phyloP scores from a whole-genome alignment of 1,284 basidiomycete species.

The Ustilago tritici region DNA sequence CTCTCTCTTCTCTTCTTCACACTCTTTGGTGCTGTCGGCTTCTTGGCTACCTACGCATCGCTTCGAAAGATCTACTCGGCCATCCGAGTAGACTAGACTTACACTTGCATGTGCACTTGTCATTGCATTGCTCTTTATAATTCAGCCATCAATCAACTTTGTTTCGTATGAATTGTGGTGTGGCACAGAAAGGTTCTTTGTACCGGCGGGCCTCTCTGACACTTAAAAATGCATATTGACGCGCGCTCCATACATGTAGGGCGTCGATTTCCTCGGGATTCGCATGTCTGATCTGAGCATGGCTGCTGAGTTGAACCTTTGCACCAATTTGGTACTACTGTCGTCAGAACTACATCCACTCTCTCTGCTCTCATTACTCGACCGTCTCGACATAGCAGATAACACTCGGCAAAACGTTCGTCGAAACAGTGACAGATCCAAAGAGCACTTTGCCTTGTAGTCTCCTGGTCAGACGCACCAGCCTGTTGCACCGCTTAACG shows the following conservation, averaged over 20 bases:
- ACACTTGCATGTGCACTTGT: neutral
- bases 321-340: neutral
- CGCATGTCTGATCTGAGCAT: slow-evolving; percentile 11
- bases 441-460: neutral
- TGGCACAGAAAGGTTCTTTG: neutral
- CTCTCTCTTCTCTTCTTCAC: slow-evolving; percentile 87
- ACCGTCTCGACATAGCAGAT: neutral
- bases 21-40: slow-evolving; percentile 76
- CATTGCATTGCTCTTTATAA: slow-evolving; percentile 3
- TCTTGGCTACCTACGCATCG: slow-evolving; percentile 56
- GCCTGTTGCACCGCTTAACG: neutral
- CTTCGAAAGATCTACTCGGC: slow-evolving; percentile 59
- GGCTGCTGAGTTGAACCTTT: neutral
- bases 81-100: slow-evolving; percentile 60
- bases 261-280: slow-evolving; percentile 16
- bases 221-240: slow-evolving; percentile 3
- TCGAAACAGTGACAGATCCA: neutral
- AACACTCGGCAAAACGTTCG: neutral
- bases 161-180: neutral
- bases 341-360: neutral
- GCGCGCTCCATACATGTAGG: neutral
- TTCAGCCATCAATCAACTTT: neutral
- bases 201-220: neutral
- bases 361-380: neutral
- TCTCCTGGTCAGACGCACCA: neutral